phyloP scores from a whole-genome alignment of 345 rosid species.

The Brassica incana region DNA sequence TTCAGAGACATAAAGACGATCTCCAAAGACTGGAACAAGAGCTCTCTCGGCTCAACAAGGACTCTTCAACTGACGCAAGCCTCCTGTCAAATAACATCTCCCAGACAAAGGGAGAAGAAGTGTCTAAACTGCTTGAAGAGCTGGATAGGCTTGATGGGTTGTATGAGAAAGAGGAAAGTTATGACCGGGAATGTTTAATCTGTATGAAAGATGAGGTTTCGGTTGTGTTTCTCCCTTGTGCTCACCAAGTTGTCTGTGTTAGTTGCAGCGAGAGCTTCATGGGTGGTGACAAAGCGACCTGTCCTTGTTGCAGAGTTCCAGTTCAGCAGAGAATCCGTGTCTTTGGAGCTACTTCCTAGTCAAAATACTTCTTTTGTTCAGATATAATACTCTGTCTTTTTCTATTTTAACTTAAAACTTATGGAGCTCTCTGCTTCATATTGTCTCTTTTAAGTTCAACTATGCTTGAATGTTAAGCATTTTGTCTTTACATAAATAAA shows the following conservation, averaged over 20 bases:
- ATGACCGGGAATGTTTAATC: slow-evolving; percentile 65
- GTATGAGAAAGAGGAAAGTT: slow-evolving; percentile 44
- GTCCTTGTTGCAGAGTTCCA: slow-evolving; percentile 69
- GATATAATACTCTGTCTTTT: background rate
- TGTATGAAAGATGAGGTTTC: slow-evolving; percentile 76
- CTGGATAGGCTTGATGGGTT: slow-evolving; percentile 58
- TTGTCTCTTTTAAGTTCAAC: background rate
- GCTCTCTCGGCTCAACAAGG: slow-evolving; percentile 57
- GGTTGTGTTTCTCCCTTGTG: slow-evolving; percentile 77
- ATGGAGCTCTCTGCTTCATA: slow-evolving; percentile 10
- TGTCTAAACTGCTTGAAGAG: slow-evolving; percentile 59
- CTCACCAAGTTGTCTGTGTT: slow-evolving; percentile 74
- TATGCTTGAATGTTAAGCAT: slow-evolving; percentile 21
- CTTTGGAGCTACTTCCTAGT: slow-evolving; percentile 70
- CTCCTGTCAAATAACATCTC: slow-evolving; percentile 37
- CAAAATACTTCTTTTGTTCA: background rate
- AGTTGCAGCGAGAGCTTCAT: slow-evolving; percentile 60
- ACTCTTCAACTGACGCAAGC: slow-evolving; percentile 43
- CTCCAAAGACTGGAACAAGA: slow-evolving; percentile 81
- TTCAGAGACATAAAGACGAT: slow-evolving; percentile 77
- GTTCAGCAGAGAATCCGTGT: slow-evolving; percentile 69
- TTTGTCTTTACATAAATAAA: slow-evolving; percentile 4
- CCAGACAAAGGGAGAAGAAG: slow-evolving; percentile 44
- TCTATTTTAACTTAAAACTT: background rate
- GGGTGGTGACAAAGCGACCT: slow-evolving; percentile 56